phyloP scores from a whole-genome alignment of 2,329 filamentous ascomycete species.

The Diaporthe sp. region DNA sequence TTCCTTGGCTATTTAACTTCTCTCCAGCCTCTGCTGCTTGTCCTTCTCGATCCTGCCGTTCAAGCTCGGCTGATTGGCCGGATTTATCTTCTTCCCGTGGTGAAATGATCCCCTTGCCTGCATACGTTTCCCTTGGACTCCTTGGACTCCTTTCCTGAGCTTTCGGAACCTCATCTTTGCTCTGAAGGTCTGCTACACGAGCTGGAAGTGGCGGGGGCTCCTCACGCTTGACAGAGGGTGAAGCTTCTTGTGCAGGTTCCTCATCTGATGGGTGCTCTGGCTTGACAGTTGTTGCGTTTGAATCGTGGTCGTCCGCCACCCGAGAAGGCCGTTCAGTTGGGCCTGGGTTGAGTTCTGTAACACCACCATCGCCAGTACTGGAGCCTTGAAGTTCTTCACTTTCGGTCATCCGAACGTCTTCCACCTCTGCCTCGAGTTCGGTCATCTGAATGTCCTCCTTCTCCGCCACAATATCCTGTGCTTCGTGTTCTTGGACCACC shows the following conservation, averaged over 20 bases:
- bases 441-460: background rate
- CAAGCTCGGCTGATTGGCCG: background rate
- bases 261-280: background rate
- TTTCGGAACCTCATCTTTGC: background rate
- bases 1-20: background rate
- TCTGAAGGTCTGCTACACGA: background rate
- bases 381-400: background rate
- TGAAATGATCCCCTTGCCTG: background rate
- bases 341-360: background rate
- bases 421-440: background rate
- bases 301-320: background rate
- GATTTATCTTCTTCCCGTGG: background rate
- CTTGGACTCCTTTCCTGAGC: background rate
- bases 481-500: background rate
- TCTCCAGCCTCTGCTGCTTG: background rate
- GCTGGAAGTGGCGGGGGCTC: background rate
- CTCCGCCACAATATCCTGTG: background rate
- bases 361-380: background rate
- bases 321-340: background rate
- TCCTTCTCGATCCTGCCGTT: background rate
- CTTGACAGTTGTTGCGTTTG: background rate
- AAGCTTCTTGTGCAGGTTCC: background rate
- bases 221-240: background rate
- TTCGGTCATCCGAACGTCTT: background rate
- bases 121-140: background rate